phyloP scores from a whole-genome alignment of 805 yeast species.

The Zygoascus bituminiphila region DNA sequence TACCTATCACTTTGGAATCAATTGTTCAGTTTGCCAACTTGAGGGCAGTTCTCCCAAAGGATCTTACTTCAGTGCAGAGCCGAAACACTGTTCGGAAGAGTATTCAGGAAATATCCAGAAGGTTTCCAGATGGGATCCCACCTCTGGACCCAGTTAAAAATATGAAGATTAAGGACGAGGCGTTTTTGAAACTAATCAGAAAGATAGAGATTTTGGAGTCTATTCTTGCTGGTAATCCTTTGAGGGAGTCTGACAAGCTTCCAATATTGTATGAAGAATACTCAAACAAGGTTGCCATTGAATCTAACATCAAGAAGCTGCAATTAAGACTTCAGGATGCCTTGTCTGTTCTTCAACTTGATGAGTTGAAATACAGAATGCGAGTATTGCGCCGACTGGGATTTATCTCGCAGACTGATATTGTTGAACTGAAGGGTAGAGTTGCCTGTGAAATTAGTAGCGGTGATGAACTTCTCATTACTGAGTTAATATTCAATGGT shows the following conservation, averaged over 20 bases:
- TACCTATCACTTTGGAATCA: slow-evolving; percentile 79
- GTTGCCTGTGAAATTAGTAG: slow-evolving; percentile 95
- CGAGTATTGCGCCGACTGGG: slow-evolving; percentile 88
- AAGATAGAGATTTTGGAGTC: slow-evolving; percentile 79
- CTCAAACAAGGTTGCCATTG: slow-evolving; percentile 53
- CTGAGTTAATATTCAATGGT: slow-evolving; percentile 93
- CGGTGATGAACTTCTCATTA: slow-evolving; percentile 68
- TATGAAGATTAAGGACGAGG: slow-evolving; percentile 82
- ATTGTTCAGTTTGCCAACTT: slow-evolving; percentile 69
- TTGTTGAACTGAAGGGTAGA: slow-evolving; percentile 92
- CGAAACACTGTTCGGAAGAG: slow-evolving; percentile 60
- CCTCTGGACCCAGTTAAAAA: slow-evolving; percentile 80
- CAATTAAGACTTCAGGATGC: slow-evolving; percentile 69
- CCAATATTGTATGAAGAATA: slow-evolving; percentile 57
- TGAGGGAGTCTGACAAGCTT: slow-evolving; percentile 40
- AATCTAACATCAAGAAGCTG: slow-evolving; percentile 48
- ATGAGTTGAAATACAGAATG: slow-evolving; percentile 86
- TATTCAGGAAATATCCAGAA: slow-evolving; percentile 66
- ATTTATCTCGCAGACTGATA: slow-evolving; percentile 74
- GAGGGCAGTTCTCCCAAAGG: slow-evolving; percentile 71
- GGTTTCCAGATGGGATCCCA: slow-evolving; percentile 91
- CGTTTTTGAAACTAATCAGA: slow-evolving; percentile 59
- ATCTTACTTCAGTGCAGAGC: slow-evolving; percentile 38
- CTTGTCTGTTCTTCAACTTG: slow-evolving; percentile 86
- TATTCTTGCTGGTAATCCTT: slow-evolving; percentile 64